These are phyloP conservation scores for Huntiella abstrusa DNA, from an alignment of 2,329 filamentous ascomycete genomes.

Conservation along the genomic window DNA sequence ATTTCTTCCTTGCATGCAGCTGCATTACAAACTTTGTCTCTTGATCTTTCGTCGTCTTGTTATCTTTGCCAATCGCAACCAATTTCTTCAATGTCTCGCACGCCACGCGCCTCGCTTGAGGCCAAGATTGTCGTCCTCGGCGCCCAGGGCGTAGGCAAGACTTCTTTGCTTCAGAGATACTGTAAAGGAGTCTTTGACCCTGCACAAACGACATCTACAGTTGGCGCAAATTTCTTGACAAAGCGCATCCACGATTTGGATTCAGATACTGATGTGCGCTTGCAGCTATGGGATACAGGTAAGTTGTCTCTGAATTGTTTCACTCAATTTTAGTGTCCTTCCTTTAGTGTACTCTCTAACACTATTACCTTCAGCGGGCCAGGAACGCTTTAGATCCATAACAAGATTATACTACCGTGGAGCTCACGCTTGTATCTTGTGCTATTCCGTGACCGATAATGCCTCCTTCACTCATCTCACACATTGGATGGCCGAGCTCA, in stretches of 20 bases:
- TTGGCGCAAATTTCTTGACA: slow-evolving; percentile 62
- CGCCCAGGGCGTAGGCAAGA: slow-evolving; percentile 64
- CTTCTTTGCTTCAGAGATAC: slow-evolving; percentile 57
- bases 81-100: neutral
- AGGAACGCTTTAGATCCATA: slow-evolving; percentile 89
- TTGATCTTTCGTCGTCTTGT: no score
- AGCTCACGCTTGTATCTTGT: slow-evolving; percentile 81
- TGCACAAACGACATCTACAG: slow-evolving; percentile 46
- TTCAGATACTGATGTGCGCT: slow-evolving; percentile 67
- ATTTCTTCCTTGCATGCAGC: no score
- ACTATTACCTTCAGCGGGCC: slow-evolving; percentile 38
- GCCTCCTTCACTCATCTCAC: slow-evolving; percentile 83
- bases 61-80: neutral
- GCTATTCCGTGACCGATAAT: slow-evolving; percentile 83
- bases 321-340: slow-evolving; percentile 3
- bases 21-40: no score
- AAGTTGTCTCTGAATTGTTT: slow-evolving; percentile 13
- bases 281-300: slow-evolving; percentile 93
- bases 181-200: slow-evolving; percentile 55
- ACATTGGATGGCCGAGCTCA: slow-evolving; percentile 71
- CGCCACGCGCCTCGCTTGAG: slow-evolving; percentile 37
- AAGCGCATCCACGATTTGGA: slow-evolving; percentile 69
- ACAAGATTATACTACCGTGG: slow-evolving; percentile 91
- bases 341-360: neutral
- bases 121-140: slow-evolving; percentile 69